Evolutionary conservation across 2,329 filamentous ascomycete genomes (phyloP), one percentile per base, ranked within the genome.

Genomic region (Orbilia brochopaga): DNA sequence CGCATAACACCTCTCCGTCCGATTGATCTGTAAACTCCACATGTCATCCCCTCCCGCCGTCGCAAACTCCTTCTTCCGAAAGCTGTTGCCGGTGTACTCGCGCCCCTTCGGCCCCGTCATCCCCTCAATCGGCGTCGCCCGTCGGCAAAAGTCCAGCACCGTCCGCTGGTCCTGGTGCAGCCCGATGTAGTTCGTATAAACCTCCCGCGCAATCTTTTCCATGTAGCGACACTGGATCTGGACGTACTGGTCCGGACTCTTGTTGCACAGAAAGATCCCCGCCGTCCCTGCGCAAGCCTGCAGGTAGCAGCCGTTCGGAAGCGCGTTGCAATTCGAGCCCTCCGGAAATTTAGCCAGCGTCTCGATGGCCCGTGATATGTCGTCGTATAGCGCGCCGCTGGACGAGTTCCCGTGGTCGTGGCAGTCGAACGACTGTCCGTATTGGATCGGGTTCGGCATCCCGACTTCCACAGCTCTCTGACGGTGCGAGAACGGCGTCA

Each of bases 81-180:
- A 69, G 23, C 64, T 69, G 32, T 69, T 69, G n/a, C 64, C 64
- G 1, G 64, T 54, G 51, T 69, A 69, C 17, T 61, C 56, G n/a
- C 42, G 42, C 2, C 64, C 64, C 35, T 61, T 67, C 0, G 56
- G 56, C 27, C 42, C 57, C 24, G 58, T 55, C 15, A 69, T 61
- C n/a, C 48, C 35, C 10, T 40, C 27, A 24, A 13, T 60, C 15
- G 44, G 27, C 27, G 37, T 19, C 5, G 52, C 10, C 11, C 64
- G 54, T 15, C 64, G 7, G 32, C 56, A 69, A 40, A 69, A 69
- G 21, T 69, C 64, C 23, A 69, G 32, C 17, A 52, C 17, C 1
- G 44, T 44, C 7, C 46, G 10, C 42, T 69, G 64, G 23, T 69
- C 64, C 17, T 69, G 56, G 55, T 69, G 64, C 24, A 56, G 27